Base-by-base conservation (phyloP, 2,329 filamentous ascomycete genomes). In the Emydomyces testavorans region DNA sequence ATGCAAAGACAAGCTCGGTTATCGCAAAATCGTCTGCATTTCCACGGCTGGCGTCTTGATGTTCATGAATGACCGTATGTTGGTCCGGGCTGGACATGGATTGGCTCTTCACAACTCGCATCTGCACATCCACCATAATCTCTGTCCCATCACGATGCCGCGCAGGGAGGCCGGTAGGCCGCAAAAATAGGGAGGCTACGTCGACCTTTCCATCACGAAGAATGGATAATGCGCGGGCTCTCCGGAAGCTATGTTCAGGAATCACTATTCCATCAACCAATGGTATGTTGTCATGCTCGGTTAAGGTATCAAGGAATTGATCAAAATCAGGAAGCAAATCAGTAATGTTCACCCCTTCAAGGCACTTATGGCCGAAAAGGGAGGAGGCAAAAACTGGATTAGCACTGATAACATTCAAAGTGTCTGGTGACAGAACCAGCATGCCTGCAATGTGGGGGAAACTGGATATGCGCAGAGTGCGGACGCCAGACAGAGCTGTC, bases 401-500 rank as follows among this genome's bases (percentile, higher is more conserved):
- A 6, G 89, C 92, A 67, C 89, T 95, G 61, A 85, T 85, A 58
- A 98, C 84, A 42, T 79, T 78, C 54, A 96, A 74, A 0, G 76
- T 80, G 24, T 79, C 71, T 1, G 90, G 83, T n/a, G 85, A 83
- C 10, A 98, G 74, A 6, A 98, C 89, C 60, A 98, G 81, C 59
- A 98, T 95, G 41, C 92, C 92, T 48, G 92, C 92, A 66, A 98
- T 95, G 62, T 98, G 90, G 13, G 92, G 92, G 55, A 95, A 94
- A 61, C 88, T 94, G 13, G 90, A 94, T 36, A 98, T 78, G 44
- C 86, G 80, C 54, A 98, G 76, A 54, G 85, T 80, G 15, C 79
- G 75, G 56, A 81, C 73, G 35, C 77, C 80, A 28, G 78, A 75
- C 2, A 85, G 71, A 59, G 85, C 82, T 51, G 88, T 80, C 42